Evolutionary conservation across 2,329 filamentous ascomycete species (phyloP), one percentile per base, ranked within the genome.

Genomic region (Stagonosporopsis vannaccii): DNA sequence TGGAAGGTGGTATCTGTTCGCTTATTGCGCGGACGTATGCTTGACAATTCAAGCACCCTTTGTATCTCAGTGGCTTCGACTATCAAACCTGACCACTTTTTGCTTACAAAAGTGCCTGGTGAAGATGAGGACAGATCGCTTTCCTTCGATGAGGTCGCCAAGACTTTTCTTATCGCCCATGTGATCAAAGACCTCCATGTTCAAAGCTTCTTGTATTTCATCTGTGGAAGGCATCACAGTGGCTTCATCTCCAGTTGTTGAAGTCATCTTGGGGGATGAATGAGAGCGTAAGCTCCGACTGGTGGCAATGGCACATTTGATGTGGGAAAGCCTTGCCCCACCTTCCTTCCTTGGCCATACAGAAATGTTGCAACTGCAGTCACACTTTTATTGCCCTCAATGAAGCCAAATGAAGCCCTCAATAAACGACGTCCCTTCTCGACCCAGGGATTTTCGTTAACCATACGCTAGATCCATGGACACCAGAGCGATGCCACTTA

Each of bases 11-110:
- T 13, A 69, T 57, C 4, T 58, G 51, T 15, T 62, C 54, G 47
- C 62, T 64, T 12, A 69, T 59, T 15, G 43, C 50, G 4, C 62
- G 58, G 8, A 69, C 59, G 23, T 68, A 69, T 2, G 60, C 63
- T 57, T 68, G 63, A 35, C 67, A 69, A 25, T 67, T 69, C n/a
- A 66, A 25, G 30, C 67, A 69, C 65, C 67, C 67, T 68, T 19
- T 22, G 1, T 8, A 15, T 30, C 11, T 51, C 19, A 28, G 30
- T 12, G 3, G 0, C 19, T 2, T 19, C 11, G 8, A 15, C 3
- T 25, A 4, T 7, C n/a, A 44, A 37, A 43, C 17, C 6, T 25
- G 33, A 23, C 3, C 22, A 17, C 3, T 15, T 15, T 11, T 3
- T 12, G 28, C 22, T 8, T 60, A 69, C 67, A 68, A 19, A 63